A percentile compares a stretch with the other conserved stretches of the same genome.
Evolutionary conservation across 148 eudicot species (phyloP).

Genomic region (Rhododendron henanense): DNA sequence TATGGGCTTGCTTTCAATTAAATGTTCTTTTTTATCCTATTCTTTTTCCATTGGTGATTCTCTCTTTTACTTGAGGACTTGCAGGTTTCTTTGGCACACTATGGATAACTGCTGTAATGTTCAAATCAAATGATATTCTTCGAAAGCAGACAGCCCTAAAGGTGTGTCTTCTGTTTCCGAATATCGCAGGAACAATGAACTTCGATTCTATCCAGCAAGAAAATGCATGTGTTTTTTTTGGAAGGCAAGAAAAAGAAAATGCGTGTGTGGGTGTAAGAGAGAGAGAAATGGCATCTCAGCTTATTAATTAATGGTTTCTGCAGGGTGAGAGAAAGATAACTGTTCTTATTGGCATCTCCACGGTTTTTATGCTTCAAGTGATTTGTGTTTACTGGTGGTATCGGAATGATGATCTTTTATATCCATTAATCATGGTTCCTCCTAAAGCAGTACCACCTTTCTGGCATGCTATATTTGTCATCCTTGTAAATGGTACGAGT

Average conservation of each 20-base stretch:
- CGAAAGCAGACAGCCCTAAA: conserved; percentile 92
- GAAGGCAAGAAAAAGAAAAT: too few relatives aligned
- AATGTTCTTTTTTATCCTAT: neutral
- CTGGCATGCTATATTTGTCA: conserved; percentile 88
- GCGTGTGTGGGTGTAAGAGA: neutral
- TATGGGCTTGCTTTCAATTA: conserved; percentile 1
- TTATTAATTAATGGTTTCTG: conserved; percentile 21
- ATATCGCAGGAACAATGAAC: neutral
- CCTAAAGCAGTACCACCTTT: conserved; percentile 94
- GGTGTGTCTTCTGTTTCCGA: conserved; percentile 31
- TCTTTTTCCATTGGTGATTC: conserved; percentile 1
- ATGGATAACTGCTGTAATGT: conserved; percentile 76
- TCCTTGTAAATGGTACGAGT: conserved; percentile 51
- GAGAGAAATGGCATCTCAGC: neutral
- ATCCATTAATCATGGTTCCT: conserved; percentile 84
- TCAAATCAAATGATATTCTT: conserved; percentile 91
- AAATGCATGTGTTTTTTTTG: neutral
- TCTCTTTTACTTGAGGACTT: conserved; percentile 17
- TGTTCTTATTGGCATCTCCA: conserved; percentile 57
- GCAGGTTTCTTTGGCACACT: conserved; percentile 88
- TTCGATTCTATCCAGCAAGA: neutral
- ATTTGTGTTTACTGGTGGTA: conserved; percentile 93
- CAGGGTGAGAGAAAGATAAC: conserved; percentile 88
- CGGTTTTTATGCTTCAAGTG: conserved; percentile 67
- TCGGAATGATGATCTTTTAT: conserved; percentile 66